Evolutionary conservation across 805 yeast genomes (phyloP).

Genomic region (Candida succiphila): DNA sequence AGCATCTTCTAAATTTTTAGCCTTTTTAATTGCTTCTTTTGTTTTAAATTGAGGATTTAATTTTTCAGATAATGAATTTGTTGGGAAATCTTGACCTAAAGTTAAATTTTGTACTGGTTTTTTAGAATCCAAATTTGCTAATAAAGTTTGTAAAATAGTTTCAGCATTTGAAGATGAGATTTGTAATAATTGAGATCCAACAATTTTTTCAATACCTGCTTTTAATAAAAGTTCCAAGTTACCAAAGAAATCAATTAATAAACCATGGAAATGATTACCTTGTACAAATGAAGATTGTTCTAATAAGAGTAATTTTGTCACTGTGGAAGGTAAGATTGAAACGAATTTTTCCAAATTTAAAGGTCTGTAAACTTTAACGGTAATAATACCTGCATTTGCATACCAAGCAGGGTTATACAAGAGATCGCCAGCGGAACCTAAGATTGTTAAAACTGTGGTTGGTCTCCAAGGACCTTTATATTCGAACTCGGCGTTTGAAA

Average conservation of each 20-base stretch:
- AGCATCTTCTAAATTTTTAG: slow-evolving; percentile 55
- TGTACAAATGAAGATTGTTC: slow-evolving; percentile 45
- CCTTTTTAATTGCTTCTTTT: slow-evolving; percentile 33
- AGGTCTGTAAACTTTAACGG: slow-evolving; percentile 65
- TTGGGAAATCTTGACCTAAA: slow-evolving; percentile 36
- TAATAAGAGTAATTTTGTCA: slow-evolving; percentile 47
- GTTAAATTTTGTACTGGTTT: slow-evolving; percentile 54
- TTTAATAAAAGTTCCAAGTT: slow-evolving; percentile 36
- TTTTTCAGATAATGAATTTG: slow-evolving; percentile 9
- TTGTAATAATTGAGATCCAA: slow-evolving; percentile 43
- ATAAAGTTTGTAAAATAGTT: slow-evolving; percentile 34
- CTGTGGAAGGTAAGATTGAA: slow-evolving; percentile 40
- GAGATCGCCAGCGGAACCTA: slow-evolving; percentile 47
- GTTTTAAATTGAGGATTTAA: slow-evolving; percentile 8
- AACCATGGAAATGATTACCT: slow-evolving; percentile 23
- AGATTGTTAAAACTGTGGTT: slow-evolving; percentile 42
- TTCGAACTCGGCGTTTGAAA: slow-evolving; percentile 29
- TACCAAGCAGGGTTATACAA: slow-evolving; percentile 29
- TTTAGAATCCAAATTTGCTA: slow-evolving; percentile 39
- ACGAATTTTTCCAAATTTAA: slow-evolving; percentile 47
- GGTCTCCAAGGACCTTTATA: slow-evolving; percentile 31
- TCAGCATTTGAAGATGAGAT: slow-evolving; percentile 30
- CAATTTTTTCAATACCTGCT: slow-evolving; percentile 42
- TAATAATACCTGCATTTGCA: slow-evolving; percentile 36
- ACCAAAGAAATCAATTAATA: slow-evolving; percentile 67